Percentiles rank a stretch among this genome's conserved stretches.
Conservation (phyloP, 2,329 filamentous ascomycete species). For the Neopestalotiopsis clavispora region DNA sequence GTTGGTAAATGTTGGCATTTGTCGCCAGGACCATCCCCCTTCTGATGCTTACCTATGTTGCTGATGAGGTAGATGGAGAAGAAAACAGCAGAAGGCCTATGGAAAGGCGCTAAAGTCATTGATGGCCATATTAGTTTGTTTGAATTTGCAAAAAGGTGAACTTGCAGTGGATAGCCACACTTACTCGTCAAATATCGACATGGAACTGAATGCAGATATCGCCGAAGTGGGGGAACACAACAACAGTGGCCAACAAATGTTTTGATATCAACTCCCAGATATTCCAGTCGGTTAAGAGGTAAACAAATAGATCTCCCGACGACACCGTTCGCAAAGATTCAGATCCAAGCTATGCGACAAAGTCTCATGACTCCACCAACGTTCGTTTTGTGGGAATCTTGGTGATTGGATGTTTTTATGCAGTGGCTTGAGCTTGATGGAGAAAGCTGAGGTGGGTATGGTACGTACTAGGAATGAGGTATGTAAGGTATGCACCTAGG, state of each 20-base stretch:
- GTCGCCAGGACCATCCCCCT: too few species aligned
- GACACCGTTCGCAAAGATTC: neutral
- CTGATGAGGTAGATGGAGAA: neutral
- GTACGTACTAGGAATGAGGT: neutral
- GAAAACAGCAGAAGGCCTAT: neutral
- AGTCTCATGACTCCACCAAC: neutral
- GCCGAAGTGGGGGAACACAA: neutral
- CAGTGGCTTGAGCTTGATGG: neutral
- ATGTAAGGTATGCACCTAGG: neutral
- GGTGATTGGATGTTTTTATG: neutral
- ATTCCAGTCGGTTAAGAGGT: neutral
- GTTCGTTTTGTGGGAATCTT: constrained; percentile 2
- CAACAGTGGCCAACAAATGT: neutral
- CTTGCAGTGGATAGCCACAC: neutral
- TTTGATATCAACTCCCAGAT: neutral
- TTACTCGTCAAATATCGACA: neutral
- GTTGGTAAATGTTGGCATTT: too few species aligned
- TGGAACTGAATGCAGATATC: neutral
- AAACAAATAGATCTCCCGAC: neutral
- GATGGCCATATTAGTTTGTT: neutral
- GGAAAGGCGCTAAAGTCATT: neutral
- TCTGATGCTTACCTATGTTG: too few species aligned
- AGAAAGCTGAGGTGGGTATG: neutral
- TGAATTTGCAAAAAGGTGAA: neutral
- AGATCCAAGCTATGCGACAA: neutral